Conservation (phyloP, 148 eudicot species). For the Vaccinium vitisidaea region DNA sequence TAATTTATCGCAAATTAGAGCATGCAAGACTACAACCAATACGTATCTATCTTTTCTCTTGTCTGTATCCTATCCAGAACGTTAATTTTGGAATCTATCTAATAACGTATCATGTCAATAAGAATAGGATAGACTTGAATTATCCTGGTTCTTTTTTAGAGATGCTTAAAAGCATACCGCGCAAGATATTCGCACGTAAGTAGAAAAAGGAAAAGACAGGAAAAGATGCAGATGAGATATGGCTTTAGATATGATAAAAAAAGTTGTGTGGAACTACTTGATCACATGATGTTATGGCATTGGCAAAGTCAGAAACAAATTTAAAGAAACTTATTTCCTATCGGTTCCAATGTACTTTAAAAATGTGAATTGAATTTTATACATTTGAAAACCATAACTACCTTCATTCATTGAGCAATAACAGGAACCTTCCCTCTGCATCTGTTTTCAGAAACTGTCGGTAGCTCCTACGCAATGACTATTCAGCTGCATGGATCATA, state of each 20-base stretch:
- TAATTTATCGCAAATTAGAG: too few relatives aligned
- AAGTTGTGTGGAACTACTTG: not conserved
- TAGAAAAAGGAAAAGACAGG: slow-evolving; percentile 13
- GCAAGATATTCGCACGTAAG: slow-evolving; percentile 6
- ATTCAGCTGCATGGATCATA: not conserved
- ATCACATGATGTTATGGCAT: slow-evolving; percentile 6
- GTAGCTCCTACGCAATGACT: not conserved
- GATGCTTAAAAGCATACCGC: not conserved
- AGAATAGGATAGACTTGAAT: not conserved
- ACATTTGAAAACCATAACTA: not conserved
- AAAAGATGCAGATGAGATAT: slow-evolving; percentile 1
- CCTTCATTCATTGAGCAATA: not conserved
- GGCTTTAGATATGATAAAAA: slow-evolving; percentile 4
- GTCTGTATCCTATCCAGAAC: not conserved
- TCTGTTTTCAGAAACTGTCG: not conserved
- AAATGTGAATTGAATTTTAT: not conserved
- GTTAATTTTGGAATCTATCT: not conserved
- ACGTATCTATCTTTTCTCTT: not conserved
- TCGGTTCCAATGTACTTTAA: not conserved
- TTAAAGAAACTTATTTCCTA: not conserved
- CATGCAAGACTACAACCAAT: not conserved
- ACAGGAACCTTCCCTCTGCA: not conserved
- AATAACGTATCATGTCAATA: not conserved
- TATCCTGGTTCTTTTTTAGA: not conserved
- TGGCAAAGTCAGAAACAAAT: slow-evolving; percentile 4